These are phyloP conservation scores for Chaetoceros tenuissimus DNA, from an alignment of 108 stramenopile species.

Conservation along the genomic window DNA sequence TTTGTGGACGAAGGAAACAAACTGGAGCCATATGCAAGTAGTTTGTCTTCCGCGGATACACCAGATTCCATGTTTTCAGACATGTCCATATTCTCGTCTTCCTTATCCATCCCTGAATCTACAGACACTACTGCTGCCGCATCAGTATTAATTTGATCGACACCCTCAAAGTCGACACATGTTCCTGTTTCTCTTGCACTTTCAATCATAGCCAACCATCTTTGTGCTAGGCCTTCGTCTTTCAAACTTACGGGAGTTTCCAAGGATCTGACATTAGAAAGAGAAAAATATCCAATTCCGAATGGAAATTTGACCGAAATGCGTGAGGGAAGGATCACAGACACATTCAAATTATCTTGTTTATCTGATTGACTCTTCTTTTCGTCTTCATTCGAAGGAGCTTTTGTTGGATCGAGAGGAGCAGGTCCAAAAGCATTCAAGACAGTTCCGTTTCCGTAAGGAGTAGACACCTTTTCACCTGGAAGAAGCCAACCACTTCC, in stretches of 20 bases:
- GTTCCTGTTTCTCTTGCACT: slow-evolving; percentile 33
- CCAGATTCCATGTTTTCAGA: neutral
- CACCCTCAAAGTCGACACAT: slow-evolving; percentile 42
- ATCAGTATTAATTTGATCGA: slow-evolving; percentile 16
- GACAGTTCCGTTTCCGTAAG: slow-evolving; percentile 58
- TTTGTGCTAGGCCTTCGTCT: slow-evolving; percentile 39
- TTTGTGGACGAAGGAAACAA: slow-evolving; percentile 51
- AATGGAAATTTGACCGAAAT: slow-evolving; percentile 35
- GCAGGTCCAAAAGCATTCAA: slow-evolving; percentile 24
- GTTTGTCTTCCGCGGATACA: neutral
- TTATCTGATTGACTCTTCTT: neutral
- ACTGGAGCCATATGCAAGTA: slow-evolving; percentile 51
- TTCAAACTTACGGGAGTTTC: slow-evolving; percentile 29
- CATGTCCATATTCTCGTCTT: slow-evolving; percentile 1
- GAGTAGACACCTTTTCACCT: slow-evolving; percentile 65
- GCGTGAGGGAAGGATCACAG: slow-evolving; percentile 23
- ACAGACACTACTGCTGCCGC: slow-evolving; percentile 5
- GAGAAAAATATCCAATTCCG: slow-evolving; percentile 42
- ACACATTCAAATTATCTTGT: neutral
- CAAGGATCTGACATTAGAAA: slow-evolving; percentile 9
- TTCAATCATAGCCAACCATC: slow-evolving; percentile 59
- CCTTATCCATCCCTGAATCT: slow-evolving; percentile 5
- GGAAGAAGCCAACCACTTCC: slow-evolving; percentile 66
- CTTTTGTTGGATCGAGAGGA: neutral
- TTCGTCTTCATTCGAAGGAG: neutral